phyloP scores from a whole-genome alignment of 2,329 filamentous ascomycete genomes.

The Pseudofabraea citricarpa region DNA sequence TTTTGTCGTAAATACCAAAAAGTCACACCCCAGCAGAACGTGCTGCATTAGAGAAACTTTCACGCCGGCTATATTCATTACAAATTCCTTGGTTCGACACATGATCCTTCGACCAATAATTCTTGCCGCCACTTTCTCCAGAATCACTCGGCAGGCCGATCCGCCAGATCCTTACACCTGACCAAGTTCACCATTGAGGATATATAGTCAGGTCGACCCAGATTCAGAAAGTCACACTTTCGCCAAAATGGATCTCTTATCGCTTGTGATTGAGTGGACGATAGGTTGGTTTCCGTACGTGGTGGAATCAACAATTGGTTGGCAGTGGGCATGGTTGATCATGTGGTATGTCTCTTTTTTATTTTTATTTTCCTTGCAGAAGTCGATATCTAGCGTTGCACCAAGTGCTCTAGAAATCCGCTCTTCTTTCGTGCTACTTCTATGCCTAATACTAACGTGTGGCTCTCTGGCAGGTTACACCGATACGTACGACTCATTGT shows the following conservation, averaged over 20 bases:
- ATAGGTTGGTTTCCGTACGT: background rate
- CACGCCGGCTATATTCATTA: too few species aligned
- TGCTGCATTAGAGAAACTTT: too few species aligned
- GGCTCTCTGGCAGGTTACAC: conserved; percentile 78
- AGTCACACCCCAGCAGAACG: too few species aligned
- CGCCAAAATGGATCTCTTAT: background rate
- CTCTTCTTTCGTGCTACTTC: background rate
- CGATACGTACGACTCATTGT: conserved; percentile 82
- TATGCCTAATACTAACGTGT: background rate
- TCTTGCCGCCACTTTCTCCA: background rate
- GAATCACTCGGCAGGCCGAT: background rate
- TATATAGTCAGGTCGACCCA: too few species aligned
- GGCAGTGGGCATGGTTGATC: conserved; percentile 17
- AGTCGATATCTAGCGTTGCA: too few species aligned
- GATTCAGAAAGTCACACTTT: background rate
- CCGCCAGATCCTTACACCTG: background rate
- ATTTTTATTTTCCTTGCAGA: too few species aligned
- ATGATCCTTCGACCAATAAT: background rate
- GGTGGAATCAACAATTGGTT: conserved; percentile 3
- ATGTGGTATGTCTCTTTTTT: conserved; percentile 19
- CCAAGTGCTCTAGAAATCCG: too few species aligned
- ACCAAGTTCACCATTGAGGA: too few species aligned
- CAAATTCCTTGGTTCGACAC: background rate
- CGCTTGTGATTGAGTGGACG: background rate
- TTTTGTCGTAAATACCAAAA: too few species aligned